phyloP scores from a whole-genome alignment of 2,329 filamentous ascomycete species.

The Diaporthe amygdali region DNA sequence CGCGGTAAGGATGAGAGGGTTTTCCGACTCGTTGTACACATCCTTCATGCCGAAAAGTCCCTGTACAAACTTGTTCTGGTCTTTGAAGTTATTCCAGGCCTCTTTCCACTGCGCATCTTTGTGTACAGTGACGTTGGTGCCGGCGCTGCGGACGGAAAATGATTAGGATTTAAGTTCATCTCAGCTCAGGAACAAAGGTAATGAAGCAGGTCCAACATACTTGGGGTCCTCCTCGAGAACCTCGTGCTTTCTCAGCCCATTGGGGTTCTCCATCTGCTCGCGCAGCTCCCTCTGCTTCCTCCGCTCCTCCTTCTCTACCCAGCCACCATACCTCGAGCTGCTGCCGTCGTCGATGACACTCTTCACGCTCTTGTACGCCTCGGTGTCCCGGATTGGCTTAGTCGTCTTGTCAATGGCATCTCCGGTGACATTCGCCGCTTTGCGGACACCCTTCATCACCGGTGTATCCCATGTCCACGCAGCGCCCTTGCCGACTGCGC shows the following conservation, averaged over 20 bases:
- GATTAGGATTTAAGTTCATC: constrained; percentile 35
- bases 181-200: constrained; percentile 24
- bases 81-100: constrained; percentile 95
- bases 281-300: constrained; percentile 77
- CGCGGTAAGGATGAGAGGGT: constrained; percentile 90
- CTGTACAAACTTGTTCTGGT: constrained; percentile 87
- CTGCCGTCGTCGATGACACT: constrained; percentile 96
- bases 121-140: constrained; percentile 92
- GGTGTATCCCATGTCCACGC: constrained; percentile 97
- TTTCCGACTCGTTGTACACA: constrained; percentile 95
- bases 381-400: constrained; percentile 89
- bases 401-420: constrained; percentile 93
- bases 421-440: constrained; percentile 84
- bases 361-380: constrained; percentile 94
- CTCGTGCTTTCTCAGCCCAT: constrained; percentile 57
- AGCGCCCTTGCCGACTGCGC: constrained; percentile 87
- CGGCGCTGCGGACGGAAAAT: constrained; percentile 65
- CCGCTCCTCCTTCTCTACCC: constrained; percentile 95
- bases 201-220: constrained; percentile 58
- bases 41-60: constrained; percentile 84
- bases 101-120: constrained; percentile 98
- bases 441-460: constrained; percentile 88
- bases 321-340: constrained; percentile 94
- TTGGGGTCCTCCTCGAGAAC: constrained; percentile 83
- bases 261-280: constrained; percentile 60